Evolutionary conservation across 163 green algal species (phyloP).

Genomic region (Prototheca stagnorum): DNA sequence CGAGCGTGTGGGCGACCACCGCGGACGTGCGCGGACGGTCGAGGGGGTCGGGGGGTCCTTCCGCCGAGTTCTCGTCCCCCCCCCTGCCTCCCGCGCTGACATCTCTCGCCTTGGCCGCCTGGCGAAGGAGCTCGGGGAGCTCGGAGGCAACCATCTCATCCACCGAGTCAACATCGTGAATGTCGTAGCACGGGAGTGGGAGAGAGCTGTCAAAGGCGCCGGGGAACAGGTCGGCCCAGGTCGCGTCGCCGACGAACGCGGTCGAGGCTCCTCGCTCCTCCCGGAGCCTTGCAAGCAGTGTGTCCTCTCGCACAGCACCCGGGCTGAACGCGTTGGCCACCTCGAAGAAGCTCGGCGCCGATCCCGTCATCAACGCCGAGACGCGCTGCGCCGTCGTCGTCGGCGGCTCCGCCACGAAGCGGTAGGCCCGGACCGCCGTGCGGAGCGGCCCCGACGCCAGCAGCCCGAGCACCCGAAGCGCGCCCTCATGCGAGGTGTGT

Average conservation of each 20-base stretch:
- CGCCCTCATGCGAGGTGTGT: neutral
- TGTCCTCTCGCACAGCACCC: slow-evolving; percentile 66
- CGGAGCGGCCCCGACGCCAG: too few relatives aligned
- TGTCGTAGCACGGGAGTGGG: slow-evolving; percentile 79
- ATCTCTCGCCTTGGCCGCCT: too few relatives aligned
- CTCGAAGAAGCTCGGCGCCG: slow-evolving; percentile 87
- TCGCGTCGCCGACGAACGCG: slow-evolving; percentile 79
- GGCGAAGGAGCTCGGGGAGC: slow-evolving; percentile 15
- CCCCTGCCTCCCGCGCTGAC: too few relatives aligned
- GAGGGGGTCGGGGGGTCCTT: too few relatives aligned
- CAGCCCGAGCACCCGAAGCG: neutral
- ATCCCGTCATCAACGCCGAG: slow-evolving; percentile 62
- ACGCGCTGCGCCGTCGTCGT: slow-evolving; percentile 86
- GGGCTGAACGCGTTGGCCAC: slow-evolving; percentile 70
- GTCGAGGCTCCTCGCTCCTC: too few relatives aligned
- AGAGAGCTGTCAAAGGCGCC: slow-evolving; percentile 26
- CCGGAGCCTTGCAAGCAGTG: slow-evolving; percentile 49
- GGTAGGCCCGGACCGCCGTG: slow-evolving; percentile 14
- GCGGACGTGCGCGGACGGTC: slow-evolving; percentile 68
- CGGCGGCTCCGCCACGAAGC: slow-evolving; percentile 77
- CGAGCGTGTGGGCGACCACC: slow-evolving; percentile 81
- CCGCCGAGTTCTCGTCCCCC: too few relatives aligned
- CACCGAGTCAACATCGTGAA: slow-evolving; percentile 86
- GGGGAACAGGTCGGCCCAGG: slow-evolving; percentile 74
- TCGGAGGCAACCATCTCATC: slow-evolving; percentile 57